Percentiles rank a stretch among this genome's conserved stretches.
These are phyloP conservation scores for Quercus glauca DNA, from an alignment of 306 rosid species.

Conservation along the genomic window DNA sequence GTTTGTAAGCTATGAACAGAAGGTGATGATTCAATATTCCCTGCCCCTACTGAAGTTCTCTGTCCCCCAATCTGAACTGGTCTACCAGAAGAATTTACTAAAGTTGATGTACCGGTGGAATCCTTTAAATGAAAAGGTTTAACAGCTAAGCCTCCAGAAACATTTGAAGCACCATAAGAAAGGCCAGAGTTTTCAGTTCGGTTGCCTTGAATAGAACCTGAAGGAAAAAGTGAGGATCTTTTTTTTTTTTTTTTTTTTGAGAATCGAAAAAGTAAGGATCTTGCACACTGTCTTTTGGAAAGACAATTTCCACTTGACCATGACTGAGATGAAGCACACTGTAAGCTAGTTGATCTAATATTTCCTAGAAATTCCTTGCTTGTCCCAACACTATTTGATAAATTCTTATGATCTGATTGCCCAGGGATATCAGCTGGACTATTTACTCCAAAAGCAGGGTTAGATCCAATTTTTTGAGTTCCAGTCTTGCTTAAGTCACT, in stretches of 20 bases:
- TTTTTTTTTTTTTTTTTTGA: no score
- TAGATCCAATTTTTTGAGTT: constrained; percentile 33
- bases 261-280: no score
- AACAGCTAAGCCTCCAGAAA: constrained; percentile 31
- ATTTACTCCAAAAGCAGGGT: constrained; percentile 24
- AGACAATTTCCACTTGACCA: constrained; percentile 30
- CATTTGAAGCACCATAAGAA: constrained; percentile 28
- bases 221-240: constrained; percentile 28
- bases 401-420: constrained; percentile 28
- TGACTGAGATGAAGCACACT: constrained; percentile 36
- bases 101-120: constrained; percentile 23
- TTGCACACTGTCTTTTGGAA: constrained; percentile 25
- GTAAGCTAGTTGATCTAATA: constrained; percentile 30
- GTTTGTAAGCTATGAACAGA: constrained; percentile 35
- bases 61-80: constrained; percentile 43
- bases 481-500: constrained; percentile 27
- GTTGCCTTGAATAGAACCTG: constrained; percentile 29
- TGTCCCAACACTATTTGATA: constrained; percentile 28
- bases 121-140: constrained; percentile 40
- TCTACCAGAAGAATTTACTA: constrained; percentile 32
- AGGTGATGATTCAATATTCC: constrained; percentile 49
- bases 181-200: constrained; percentile 34
- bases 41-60: constrained; percentile 31
- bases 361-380: constrained; percentile 20
- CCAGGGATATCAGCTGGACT: constrained; percentile 26